Percentiles rank a stretch among this genome's conserved stretches.
Evolutionary conservation across 2,329 filamentous ascomycete genomes (phyloP).

Genomic region (Colletotrichum magnum): DNA sequence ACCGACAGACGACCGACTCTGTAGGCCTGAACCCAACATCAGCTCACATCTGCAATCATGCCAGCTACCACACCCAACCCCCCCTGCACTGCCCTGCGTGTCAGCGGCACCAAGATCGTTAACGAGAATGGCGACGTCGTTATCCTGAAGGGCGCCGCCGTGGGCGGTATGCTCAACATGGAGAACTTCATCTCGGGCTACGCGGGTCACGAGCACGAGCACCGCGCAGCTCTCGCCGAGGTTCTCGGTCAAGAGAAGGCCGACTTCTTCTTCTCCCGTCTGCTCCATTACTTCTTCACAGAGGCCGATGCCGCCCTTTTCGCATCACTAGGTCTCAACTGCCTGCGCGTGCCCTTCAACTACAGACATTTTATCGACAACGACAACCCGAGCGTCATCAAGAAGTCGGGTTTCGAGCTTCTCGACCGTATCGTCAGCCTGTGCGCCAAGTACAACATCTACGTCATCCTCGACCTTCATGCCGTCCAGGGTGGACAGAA

Average conservation of each 20-base stretch:
- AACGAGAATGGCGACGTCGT: conserved; percentile 59
- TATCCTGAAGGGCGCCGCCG: conserved; percentile 56
- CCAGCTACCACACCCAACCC: conserved; percentile 18
- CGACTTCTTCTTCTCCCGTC: conserved; percentile 72
- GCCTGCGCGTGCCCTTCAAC: conserved; percentile 72
- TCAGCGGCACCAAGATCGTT: conserved; percentile 55
- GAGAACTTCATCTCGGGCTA: conserved; percentile 77
- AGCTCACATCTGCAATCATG: conserved; percentile 8
- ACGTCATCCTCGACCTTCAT: conserved; percentile 61
- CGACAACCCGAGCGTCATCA: conserved; percentile 62
- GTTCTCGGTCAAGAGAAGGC: conserved; percentile 70
- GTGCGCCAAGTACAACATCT: conserved; percentile 58
- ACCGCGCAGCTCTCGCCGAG: conserved; percentile 66
- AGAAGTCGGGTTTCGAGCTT: conserved; percentile 62
- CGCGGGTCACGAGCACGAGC: conserved; percentile 70
- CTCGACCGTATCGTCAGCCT: conserved; percentile 64
- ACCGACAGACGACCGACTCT: background rate
- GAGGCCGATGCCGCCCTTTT: conserved; percentile 71
- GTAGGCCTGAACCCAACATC: background rate
- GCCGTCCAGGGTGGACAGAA: conserved; percentile 61
- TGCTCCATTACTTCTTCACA: conserved; percentile 71
- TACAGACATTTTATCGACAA: conserved; percentile 70
- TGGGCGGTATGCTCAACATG: conserved; percentile 59
- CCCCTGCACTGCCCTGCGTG: conserved; percentile 49
- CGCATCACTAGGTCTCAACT: conserved; percentile 69